Evolutionary conservation across 2,329 filamentous ascomycete species (phyloP), one percentile per base, ranked within the genome.

Genomic region (Exophiala viscosa): DNA sequence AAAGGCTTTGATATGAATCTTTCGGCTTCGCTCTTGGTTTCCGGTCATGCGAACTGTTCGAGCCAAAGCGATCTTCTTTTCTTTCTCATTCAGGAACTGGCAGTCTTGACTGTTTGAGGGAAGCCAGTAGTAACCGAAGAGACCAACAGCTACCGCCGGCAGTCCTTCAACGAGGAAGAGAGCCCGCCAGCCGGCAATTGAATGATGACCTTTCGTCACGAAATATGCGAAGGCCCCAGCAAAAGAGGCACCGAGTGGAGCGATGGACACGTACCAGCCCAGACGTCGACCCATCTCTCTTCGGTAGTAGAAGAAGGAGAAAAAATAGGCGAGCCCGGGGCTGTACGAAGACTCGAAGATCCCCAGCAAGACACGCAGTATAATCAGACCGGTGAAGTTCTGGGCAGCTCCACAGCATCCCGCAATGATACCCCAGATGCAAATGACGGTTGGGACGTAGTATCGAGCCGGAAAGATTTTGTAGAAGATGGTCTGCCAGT

Each of bases 131-230:
- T 84, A 95, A 11, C 88, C 87, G 58, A 86, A 76, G 0, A 87
- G 81, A 5, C 88, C 85, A 11, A 88, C 81, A 7, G 95, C 58
- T 38, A 93, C 80, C 18, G 86, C 90, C 1, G 90, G 90, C 55
- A 93, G 91, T 1, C 90, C 90, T 68, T 95, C 90, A 10, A 92
- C 61, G 4, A 95, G 77, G 64, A 95, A 95, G 18, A 95, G 76
- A 1, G 91, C 77, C 13, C 90, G 81, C 90, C 90, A 95, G 3
- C 87, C 83, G 0, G 88, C 86, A 44, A 95, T 84, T 13, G 86
- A 86, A 2, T 75, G 72, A 60, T 78, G 73, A 10, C 83, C 81
- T 20, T 79, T 78, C 9, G 82, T 82, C 64, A 87, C 85, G 3
- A 77, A 81, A 52, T 82, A 85, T 1, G 83, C 83, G 5, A 86